These are phyloP conservation scores for Trametes versicolor DNA, from an alignment of 1,284 basidiomycete species.

Conservation along the genomic window DNA sequence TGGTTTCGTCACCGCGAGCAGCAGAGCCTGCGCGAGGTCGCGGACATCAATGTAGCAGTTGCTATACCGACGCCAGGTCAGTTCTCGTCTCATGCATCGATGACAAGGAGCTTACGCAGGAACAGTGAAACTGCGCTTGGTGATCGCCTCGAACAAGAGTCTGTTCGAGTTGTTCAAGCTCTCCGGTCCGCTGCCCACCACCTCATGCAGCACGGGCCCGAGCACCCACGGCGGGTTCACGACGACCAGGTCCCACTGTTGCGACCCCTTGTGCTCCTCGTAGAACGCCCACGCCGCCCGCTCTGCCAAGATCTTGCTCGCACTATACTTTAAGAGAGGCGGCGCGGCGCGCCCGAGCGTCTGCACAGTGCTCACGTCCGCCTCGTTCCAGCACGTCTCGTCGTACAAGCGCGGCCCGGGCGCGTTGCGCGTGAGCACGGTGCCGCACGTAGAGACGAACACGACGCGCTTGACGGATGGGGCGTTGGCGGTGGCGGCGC, in stretches of 20 bases:
- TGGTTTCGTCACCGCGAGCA: constrained; percentile 57
- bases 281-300: constrained; percentile 65
- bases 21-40: constrained; percentile 68
- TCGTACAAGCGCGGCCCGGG: constrained; percentile 40
- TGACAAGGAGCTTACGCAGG: background rate
- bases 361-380: constrained; percentile 58
- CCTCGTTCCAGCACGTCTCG: constrained; percentile 73
- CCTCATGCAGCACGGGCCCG: constrained; percentile 59
- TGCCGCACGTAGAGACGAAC: constrained; percentile 64
- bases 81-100: background rate
- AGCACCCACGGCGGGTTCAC: constrained; percentile 65
- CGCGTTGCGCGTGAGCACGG: constrained; percentile 50
- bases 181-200: constrained; percentile 47
- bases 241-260: constrained; percentile 62
- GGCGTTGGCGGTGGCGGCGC: constrained; percentile 42
- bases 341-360: constrained; percentile 59
- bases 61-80: background rate
- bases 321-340: constrained; percentile 57
- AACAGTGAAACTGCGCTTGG: constrained; percentile 35
- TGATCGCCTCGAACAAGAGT: constrained; percentile 44
- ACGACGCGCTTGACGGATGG: constrained; percentile 69
- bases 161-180: constrained; percentile 62
- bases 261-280: constrained; percentile 57
- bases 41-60: constrained; percentile 64
- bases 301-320: constrained; percentile 78